A percentile compares a stretch with the other conserved stretches of the same genome.
phyloP scores from a whole-genome alignment of 1,284 basidiomycete species.

The Cryptococcus sp. region DNA sequence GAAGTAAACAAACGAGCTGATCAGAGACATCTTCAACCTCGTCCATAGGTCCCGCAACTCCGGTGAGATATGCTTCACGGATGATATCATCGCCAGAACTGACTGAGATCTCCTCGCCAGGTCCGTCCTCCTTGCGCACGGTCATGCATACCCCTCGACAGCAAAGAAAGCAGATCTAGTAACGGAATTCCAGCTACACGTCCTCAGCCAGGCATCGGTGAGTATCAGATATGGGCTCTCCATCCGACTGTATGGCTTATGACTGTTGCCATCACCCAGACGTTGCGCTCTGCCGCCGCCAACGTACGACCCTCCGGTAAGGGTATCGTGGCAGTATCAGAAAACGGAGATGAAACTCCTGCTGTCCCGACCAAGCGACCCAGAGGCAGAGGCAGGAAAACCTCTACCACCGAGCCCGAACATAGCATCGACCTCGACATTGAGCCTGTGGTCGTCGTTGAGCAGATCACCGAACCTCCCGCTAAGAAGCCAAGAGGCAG shows the following conservation, averaged over 20 bases:
- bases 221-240: constrained; percentile 8
- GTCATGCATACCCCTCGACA: constrained; percentile 71
- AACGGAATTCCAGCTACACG: constrained; percentile 72
- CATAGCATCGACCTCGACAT: background rate
- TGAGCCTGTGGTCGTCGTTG: constrained; percentile 4
- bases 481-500: constrained; percentile 18
- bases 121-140: constrained; percentile 74
- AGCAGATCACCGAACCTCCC: constrained; percentile 17
- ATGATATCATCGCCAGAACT: background rate
- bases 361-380: constrained; percentile 25
- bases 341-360: constrained; percentile 27
- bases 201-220: constrained; percentile 65
- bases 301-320: constrained; percentile 41
- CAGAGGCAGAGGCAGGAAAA: constrained; percentile 27
- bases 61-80: constrained; percentile 32
- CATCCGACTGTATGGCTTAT: background rate
- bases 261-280: background rate
- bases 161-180: constrained; percentile 87
- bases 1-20: constrained; percentile 11
- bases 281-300: constrained; percentile 17
- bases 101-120: constrained; percentile 19
- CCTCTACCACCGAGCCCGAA: constrained; percentile 8
- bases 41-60: constrained; percentile 50
- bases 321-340: constrained; percentile 48
- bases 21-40: background rate